Conservation (phyloP, 1,284 basidiomycete species). For the Inonotus obliquus region DNA sequence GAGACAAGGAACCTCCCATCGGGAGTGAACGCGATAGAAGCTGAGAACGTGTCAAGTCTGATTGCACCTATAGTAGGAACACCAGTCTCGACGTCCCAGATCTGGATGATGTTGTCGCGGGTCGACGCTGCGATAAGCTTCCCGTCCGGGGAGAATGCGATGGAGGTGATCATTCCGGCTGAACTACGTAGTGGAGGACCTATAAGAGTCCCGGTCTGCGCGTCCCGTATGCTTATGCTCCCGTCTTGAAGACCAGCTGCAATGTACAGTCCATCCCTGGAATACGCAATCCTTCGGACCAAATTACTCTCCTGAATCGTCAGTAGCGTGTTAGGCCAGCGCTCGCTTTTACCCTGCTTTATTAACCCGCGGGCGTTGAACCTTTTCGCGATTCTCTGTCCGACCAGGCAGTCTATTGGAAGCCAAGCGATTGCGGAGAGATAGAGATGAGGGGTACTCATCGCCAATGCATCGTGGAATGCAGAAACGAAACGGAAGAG, state of each 20-base stretch:
- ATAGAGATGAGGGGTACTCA: background rate
- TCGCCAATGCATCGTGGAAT: background rate
- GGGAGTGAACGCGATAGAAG: no score
- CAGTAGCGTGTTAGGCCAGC: background rate
- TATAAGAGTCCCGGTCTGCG: background rate
- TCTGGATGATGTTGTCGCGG: no score
- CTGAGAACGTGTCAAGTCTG: no score
- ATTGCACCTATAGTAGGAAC: no score
- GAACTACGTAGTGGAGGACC: background rate
- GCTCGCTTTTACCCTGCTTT: background rate
- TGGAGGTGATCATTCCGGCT: no score
- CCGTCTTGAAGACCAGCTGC: background rate
- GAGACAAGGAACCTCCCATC: no score
- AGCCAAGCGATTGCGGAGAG: background rate
- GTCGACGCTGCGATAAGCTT: no score
- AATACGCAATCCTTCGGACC: background rate
- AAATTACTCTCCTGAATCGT: background rate
- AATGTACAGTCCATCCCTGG: background rate
- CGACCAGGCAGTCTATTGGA: background rate
- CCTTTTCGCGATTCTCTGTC: background rate
- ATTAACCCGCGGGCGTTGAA: background rate
- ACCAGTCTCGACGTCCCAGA: no score
- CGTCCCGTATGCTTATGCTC: background rate
- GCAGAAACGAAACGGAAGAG: background rate
- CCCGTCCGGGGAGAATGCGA: no score